These are phyloP conservation scores for Ustilago loliicola DNA, from an alignment of 1,284 basidiomycete genomes.

Conservation along the genomic window DNA sequence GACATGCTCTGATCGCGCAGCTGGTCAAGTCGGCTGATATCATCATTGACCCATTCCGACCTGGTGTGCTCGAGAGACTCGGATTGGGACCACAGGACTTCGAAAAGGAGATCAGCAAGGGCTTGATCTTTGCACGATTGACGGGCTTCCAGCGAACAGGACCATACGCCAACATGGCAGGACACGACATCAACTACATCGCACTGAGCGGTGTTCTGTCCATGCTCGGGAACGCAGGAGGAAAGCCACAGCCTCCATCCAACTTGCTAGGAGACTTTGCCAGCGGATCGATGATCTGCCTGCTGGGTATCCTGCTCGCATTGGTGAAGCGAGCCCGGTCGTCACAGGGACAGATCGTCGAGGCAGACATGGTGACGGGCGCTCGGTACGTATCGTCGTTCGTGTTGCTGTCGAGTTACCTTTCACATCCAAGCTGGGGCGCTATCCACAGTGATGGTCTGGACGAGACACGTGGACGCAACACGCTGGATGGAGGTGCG, in stretches of 20 bases:
- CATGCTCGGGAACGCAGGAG: constrained; percentile 69
- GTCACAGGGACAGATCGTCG: constrained; percentile 80
- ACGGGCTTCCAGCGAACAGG: constrained; percentile 70
- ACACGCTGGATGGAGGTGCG: constrained; percentile 81
- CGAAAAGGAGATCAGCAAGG: constrained; percentile 74
- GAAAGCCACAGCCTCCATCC: constrained; percentile 80
- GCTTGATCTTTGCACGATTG: constrained; percentile 68
- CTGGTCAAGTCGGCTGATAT: constrained; percentile 81
- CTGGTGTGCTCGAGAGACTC: constrained; percentile 83
- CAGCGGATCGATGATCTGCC: constrained; percentile 82
- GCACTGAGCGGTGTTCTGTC: constrained; percentile 82
- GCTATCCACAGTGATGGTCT: constrained; percentile 74
- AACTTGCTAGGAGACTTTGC: constrained; percentile 86
- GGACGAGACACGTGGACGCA: constrained; percentile 68
- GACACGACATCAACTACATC: constrained; percentile 87
- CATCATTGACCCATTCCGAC: constrained; percentile 85
- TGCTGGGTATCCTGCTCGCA: constrained; percentile 81
- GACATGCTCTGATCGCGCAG: constrained; percentile 76
- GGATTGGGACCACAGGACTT: constrained; percentile 80
- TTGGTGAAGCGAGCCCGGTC: constrained; percentile 78
- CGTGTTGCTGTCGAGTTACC: constrained; percentile 74
- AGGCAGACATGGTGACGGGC: constrained; percentile 85
- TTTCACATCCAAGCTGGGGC: constrained; percentile 70
- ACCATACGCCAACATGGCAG: constrained; percentile 69
- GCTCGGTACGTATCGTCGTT: constrained; percentile 82